phyloP scores from a whole-genome alignment of 2,329 filamentous ascomycete species.

The Torrubiellomyces zombiae region DNA sequence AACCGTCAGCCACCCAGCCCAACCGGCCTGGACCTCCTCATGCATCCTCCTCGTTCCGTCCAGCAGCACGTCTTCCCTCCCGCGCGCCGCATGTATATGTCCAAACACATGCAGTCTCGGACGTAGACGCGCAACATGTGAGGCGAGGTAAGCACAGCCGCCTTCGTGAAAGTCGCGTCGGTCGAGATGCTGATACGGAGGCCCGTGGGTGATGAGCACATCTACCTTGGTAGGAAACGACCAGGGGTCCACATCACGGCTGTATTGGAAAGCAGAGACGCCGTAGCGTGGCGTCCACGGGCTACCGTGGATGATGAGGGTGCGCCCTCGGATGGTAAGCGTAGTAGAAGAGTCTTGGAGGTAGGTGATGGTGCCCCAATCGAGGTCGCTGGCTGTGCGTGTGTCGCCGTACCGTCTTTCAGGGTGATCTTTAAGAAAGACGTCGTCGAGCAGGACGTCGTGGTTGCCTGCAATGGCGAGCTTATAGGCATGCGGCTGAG shows the following conservation, averaged over 20 bases:
- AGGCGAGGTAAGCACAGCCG: slow-evolving; percentile 8
- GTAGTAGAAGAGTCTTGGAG: slow-evolving; percentile 6
- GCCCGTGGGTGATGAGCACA: slow-evolving; percentile 11
- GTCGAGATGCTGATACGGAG: slow-evolving; percentile 10
- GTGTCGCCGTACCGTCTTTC: slow-evolving; percentile 7
- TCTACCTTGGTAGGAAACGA: slow-evolving; percentile 4
- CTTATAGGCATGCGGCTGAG: slow-evolving; percentile 23
- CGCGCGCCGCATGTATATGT: slow-evolving; percentile 10
- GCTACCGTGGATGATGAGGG: slow-evolving; percentile 8
- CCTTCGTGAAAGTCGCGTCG: slow-evolving; percentile 8
- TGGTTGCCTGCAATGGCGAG: slow-evolving; percentile 31
- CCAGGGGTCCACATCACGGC: slow-evolving; percentile 4
- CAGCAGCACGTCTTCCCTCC: slow-evolving; percentile 8
- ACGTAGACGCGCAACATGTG: slow-evolving; percentile 6
- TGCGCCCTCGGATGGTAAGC: slow-evolving; percentile 4
- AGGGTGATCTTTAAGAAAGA: slow-evolving; percentile 1
- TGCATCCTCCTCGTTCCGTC: slow-evolving; percentile 6
- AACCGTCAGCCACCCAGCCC: slow-evolving; percentile 7
- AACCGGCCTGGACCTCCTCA: slow-evolving; percentile 8
- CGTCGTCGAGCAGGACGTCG: slow-evolving; percentile 17
- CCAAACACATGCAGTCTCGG: slow-evolving; percentile 10
- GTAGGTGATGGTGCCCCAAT: slow-evolving; percentile 9
- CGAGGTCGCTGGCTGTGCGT: slow-evolving; percentile 5
- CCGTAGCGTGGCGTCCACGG: slow-evolving; percentile 10
- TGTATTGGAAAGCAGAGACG: slow-evolving; percentile 11